Evolutionary conservation across 306 rosid genomes (phyloP).

Genomic region (Prosopis cineraria): DNA sequence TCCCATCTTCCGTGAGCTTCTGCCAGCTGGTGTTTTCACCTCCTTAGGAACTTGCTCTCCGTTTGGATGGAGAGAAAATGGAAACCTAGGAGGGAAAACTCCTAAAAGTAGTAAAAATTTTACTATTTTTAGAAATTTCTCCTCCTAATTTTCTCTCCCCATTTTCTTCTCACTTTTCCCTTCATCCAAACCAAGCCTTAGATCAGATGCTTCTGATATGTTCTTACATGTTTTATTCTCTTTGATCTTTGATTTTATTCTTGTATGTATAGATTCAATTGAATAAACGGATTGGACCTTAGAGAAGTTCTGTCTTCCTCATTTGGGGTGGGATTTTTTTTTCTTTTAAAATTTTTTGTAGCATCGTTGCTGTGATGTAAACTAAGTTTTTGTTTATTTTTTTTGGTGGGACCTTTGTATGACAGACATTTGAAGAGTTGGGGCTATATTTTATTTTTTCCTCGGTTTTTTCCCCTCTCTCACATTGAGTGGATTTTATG

Average conservation of each 20-base stretch:
- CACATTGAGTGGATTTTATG: not conserved
- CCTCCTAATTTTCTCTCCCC: too few relatives aligned
- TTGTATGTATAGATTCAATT: not conserved
- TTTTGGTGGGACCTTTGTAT: not conserved
- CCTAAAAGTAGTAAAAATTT: too few relatives aligned
- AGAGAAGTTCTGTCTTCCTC: not conserved
- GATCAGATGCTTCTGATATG: not conserved
- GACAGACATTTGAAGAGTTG: not conserved
- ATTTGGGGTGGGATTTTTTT: not conserved
- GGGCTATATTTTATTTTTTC: not conserved
- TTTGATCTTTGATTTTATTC: not conserved
- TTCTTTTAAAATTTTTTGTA: not conserved
- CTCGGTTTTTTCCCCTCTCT: not conserved
- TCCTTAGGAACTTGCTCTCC: slow-evolving; percentile 6
- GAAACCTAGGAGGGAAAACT: too few relatives aligned
- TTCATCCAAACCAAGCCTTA: too few relatives aligned
- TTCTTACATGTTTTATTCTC: not conserved
- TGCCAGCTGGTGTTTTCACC: slow-evolving; percentile 17
- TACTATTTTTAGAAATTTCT: too few relatives aligned
- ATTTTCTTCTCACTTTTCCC: too few relatives aligned
- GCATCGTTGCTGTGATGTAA: not conserved
- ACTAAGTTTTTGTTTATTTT: not conserved
- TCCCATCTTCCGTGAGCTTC: not conserved
- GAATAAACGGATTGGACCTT: not conserved
- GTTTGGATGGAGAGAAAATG: too few relatives aligned